Percentiles rank a stretch among this genome's conserved stretches.
These are phyloP conservation scores for Marasmius fiardii DNA, from an alignment of 1,284 basidiomycete genomes.

Conservation along the genomic window DNA sequence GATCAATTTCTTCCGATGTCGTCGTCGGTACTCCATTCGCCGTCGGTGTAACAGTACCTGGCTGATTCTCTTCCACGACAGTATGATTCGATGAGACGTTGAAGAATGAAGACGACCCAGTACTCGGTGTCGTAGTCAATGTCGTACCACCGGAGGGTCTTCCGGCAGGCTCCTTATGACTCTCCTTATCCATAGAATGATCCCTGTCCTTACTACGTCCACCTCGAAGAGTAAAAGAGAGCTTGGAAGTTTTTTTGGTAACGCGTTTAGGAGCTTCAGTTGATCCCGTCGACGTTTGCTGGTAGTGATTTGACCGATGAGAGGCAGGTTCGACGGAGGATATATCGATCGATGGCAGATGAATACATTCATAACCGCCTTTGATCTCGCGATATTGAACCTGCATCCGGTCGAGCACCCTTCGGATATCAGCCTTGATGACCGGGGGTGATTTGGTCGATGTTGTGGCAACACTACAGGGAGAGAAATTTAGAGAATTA, in stretches of 20 bases:
- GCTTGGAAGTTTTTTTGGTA: constrained; percentile 70
- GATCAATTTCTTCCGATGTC: constrained; percentile 27
- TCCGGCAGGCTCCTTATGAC: constrained; percentile 29
- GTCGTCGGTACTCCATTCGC: constrained; percentile 16
- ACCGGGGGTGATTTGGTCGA: constrained; percentile 83
- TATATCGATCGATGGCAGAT: constrained; percentile 90
- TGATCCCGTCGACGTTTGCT: constrained; percentile 47
- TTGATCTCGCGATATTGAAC: constrained; percentile 91
- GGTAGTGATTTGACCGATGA: constrained; percentile 38
- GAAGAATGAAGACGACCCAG: constrained; percentile 78
- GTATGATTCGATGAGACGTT: constrained; percentile 63
- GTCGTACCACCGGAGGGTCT: constrained; percentile 54
- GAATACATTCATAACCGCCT: constrained; percentile 94
- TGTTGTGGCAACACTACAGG: constrained; percentile 84
- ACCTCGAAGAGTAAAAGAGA: constrained; percentile 48
- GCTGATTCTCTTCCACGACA: constrained; percentile 27
- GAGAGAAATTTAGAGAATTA: constrained; percentile 1
- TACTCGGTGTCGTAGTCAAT: constrained; percentile 60
- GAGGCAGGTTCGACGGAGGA: constrained; percentile 53
- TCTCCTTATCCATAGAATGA: constrained; percentile 29
- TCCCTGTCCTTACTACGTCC: constrained; percentile 38
- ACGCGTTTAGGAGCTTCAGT: constrained; percentile 51
- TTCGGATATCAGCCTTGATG: constrained; percentile 82
- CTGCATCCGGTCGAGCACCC: constrained; percentile 90
- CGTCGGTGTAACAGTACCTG: constrained; percentile 12